Conservation (phyloP, 192 early-diverging fungal genomes). For the Rhizoclosmatium sp. region DNA sequence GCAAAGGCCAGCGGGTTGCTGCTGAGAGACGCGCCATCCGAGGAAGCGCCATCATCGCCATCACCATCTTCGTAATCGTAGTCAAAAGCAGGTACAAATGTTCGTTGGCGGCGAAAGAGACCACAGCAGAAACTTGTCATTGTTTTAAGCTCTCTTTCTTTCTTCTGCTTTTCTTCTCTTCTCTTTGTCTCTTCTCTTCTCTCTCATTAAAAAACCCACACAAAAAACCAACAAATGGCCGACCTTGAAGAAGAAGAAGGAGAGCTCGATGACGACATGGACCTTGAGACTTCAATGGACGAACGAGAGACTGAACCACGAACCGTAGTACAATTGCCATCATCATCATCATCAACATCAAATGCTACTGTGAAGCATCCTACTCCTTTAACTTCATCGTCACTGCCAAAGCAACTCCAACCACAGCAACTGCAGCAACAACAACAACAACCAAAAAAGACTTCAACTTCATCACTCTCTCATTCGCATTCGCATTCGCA, state of each 20-base stretch:
- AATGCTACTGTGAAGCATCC: no score
- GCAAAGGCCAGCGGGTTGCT: neutral
- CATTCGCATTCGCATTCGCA: neutral
- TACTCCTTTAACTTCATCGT: no score
- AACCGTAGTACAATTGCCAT: neutral
- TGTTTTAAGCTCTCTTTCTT: neutral
- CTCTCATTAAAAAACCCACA: neutral
- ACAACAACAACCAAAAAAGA: neutral
- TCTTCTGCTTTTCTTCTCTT: neutral
- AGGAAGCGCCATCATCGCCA: neutral
- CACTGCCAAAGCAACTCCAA: neutral
- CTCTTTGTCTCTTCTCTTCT: neutral
- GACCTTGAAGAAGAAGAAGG: neutral
- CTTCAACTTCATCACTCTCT: neutral
- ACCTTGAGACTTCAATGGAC: neutral
- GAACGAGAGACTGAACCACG: neutral
- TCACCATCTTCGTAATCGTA: constrained; percentile 20
- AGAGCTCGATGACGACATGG: neutral
- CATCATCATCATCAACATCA: neutral
- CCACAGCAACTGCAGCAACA: neutral
- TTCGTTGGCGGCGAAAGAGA: neutral
- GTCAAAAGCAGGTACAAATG: constrained; percentile 8
- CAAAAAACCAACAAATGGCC: neutral
- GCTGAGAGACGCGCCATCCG: neutral
- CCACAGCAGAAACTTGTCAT: neutral